Evolutionary conservation across 768 basidiomycete genomes (phyloP).

Genomic region (Cystobasidium tubakii): DNA sequence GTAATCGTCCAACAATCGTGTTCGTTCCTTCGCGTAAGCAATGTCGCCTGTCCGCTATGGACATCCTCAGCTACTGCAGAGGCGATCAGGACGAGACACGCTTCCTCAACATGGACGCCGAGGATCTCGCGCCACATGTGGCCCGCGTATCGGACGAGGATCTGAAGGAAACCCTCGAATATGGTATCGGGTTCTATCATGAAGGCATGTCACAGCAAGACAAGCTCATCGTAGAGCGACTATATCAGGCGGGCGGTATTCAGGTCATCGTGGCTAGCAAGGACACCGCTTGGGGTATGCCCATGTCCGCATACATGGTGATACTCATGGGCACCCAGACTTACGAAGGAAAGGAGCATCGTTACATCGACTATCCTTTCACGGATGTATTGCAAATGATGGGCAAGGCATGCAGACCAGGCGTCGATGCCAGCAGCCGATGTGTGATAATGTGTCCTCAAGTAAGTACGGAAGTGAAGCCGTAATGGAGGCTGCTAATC

Average conservation of each 20-base stretch:
- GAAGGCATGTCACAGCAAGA: constrained; percentile 88
- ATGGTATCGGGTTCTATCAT: constrained; percentile 91
- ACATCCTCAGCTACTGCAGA: constrained; percentile 76
- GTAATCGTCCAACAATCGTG: constrained; percentile 75
- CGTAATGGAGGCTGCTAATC: no score
- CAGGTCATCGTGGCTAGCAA: constrained; percentile 91
- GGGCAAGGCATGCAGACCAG: constrained; percentile 90
- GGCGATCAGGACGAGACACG: constrained; percentile 77
- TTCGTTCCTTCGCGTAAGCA: constrained; percentile 92
- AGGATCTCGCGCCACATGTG: constrained; percentile 77
- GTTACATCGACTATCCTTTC: constrained; percentile 95
- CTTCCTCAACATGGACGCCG: constrained; percentile 81
- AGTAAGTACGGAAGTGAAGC: constrained; percentile 26
- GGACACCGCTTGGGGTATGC: constrained; percentile 95
- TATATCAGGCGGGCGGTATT: constrained; percentile 90
- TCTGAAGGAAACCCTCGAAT: constrained; percentile 71
- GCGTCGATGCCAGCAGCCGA: constrained; percentile 77
- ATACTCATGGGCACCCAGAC: constrained; percentile 99
- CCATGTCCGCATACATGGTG: constrained; percentile 92
- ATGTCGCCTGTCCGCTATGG: constrained; percentile 86
- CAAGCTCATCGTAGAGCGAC: constrained; percentile 81
- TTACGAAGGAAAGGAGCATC: constrained; percentile 77
- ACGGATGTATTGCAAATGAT: constrained; percentile 99
- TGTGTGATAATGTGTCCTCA: constrained; percentile 92
- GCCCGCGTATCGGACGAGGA: constrained; percentile 72